Evolutionary conservation across 129 eudicot genomes (phyloP), one percentile per base, ranked within the genome.

Genomic region (Apium graveolens): DNA sequence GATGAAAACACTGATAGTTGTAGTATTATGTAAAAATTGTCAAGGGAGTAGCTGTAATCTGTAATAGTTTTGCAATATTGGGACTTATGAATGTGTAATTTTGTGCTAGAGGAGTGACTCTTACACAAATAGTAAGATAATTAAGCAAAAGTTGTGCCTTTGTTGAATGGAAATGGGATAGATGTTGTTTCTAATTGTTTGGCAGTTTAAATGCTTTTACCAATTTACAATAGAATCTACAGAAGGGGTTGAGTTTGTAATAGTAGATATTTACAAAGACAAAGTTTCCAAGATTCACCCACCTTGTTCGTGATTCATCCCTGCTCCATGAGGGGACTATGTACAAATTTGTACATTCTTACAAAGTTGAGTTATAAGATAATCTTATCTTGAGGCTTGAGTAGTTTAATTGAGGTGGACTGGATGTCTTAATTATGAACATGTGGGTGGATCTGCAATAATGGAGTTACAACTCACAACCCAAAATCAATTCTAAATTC

Each of bases 1-100:
- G 98, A 93, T 48, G 98, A 93, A 86, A 93, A 93, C 82, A 90
- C 98, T 20, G 83, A 77, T 37, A 89, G 98, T 53, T 93, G 98
- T 82, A 93, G 96, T 82, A 89, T 93, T 29, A 93, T 93, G 98
- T 93, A 86, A 65, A 78, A 35, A 35, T 43, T 43, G 57, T 60
- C 74, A 69, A 42, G 74, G 60, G 55, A 77, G 46, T 73, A 43
- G 77, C 69, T 78, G 9, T 78, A 10, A 55, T 42, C 12, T 63
- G 73, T 42, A 41, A 39, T 63, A 12, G 29, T 45, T 78, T 44
- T 44, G 42, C 21, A 20, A 65, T 63, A 17, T 77, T 77, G 32
- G 68, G 68, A 11, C 32, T n/a, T 60, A 3, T 60, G 65, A 26
- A 10, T 45, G 73, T n/a, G 73, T 77, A 48, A 6, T 5, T 38